Evolutionary conservation across 2,329 filamentous ascomycete species (phyloP).

Genomic region (Bipolaris bicolor): DNA sequence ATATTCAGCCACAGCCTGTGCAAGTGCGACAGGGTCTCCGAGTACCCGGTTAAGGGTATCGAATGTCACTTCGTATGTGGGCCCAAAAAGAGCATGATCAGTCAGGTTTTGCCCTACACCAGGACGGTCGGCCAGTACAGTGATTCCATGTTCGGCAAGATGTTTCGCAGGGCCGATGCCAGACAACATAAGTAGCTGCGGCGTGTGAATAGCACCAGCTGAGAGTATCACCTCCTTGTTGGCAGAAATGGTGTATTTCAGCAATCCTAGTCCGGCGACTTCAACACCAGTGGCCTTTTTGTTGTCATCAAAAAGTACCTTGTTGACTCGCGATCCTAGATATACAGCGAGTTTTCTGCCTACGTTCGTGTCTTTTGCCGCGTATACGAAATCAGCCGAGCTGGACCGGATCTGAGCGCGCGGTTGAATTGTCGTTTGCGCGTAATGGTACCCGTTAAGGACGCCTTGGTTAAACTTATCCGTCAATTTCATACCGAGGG

Average conservation of each 20-base stretch:
- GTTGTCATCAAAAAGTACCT: constrained; percentile 43
- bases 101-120: constrained; percentile 39
- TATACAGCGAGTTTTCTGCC: constrained; percentile 32
- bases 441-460: background rate
- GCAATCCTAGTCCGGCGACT: constrained; percentile 6
- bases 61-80: constrained; percentile 27
- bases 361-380: background rate
- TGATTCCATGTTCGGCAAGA: constrained; percentile 26
- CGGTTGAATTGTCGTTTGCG: background rate
- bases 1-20: constrained; percentile 13
- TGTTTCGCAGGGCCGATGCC: constrained; percentile 41
- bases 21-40: constrained; percentile 22
- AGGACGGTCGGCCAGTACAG: constrained; percentile 24
- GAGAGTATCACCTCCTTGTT: constrained; percentile 54
- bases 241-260: constrained; percentile 30
- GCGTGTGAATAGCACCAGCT: constrained; percentile 53
- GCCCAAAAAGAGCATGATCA: constrained; percentile 32
- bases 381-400: background rate
- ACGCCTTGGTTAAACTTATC: constrained; percentile 1
- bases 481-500: background rate
- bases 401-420: background rate
- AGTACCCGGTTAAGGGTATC: constrained; percentile 27
- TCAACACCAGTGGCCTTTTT: constrained; percentile 33
- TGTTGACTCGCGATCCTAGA: constrained; percentile 39
- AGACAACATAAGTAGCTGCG: constrained; percentile 49